Percentiles rank a stretch among this genome's conserved stretches.
Conservation (phyloP, 208 protist genomes). For the Histomonas meleagridis region DNA sequence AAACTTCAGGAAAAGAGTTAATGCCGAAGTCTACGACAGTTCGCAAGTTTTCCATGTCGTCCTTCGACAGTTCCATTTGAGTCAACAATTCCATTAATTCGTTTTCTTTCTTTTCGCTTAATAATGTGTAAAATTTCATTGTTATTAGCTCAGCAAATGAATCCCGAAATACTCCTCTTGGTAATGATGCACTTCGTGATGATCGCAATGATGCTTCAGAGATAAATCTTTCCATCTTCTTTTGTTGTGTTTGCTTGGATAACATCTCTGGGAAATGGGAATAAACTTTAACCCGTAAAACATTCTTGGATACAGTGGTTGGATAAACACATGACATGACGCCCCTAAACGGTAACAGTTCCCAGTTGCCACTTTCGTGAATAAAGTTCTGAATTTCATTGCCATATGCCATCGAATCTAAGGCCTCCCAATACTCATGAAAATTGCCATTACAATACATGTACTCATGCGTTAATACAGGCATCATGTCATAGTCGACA, state of each 20-base stretch:
- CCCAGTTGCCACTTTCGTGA: background rate
- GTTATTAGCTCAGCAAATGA: background rate
- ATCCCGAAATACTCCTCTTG: background rate
- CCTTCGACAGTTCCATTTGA: background rate
- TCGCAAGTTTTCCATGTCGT: background rate
- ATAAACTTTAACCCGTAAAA: background rate
- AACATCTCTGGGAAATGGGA: background rate
- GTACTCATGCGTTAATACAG: background rate
- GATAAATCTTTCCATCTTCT: background rate
- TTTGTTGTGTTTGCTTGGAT: background rate
- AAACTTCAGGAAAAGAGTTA: background rate
- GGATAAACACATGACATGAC: background rate
- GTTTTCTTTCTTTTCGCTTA: background rate
- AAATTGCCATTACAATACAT: background rate
- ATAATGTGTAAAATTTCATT: background rate
- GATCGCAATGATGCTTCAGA: background rate
- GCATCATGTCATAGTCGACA: background rate
- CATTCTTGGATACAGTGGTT: background rate
- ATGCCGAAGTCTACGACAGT: background rate
- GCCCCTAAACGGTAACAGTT: background rate
- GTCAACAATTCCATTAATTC: background rate
- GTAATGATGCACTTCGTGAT: background rate
- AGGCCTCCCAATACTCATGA: background rate
- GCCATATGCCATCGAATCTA: constrained; percentile 9
- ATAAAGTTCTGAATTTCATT: background rate